phyloP scores from a whole-genome alignment of 805 yeast genomes.

The Candida multigemmis region DNA sequence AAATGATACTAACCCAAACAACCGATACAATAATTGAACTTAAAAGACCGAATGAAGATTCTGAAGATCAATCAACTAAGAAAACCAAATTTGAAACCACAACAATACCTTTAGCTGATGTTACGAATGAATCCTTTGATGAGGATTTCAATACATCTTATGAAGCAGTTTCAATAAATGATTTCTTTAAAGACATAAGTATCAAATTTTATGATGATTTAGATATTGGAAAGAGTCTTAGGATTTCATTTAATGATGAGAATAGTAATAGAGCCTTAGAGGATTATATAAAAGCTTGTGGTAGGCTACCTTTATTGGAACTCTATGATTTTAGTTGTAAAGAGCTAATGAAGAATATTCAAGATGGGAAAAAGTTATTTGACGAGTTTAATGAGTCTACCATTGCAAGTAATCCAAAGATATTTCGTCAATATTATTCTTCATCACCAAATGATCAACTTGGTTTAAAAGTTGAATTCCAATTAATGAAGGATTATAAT shows the following conservation, averaged over 20 bases:
- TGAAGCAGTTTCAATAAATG: conserved; percentile 23
- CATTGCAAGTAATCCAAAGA: conserved; percentile 35
- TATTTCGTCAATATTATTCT: conserved; percentile 40
- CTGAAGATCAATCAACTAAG: too few species aligned
- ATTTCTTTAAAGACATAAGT: conserved; percentile 30
- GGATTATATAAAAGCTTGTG: conserved; percentile 31
- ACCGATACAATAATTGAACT: too few species aligned
- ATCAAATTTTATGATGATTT: conserved; percentile 39
- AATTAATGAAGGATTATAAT: conserved; percentile 40
- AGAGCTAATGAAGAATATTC: conserved; percentile 42
- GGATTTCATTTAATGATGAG: conserved; percentile 8
- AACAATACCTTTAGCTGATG: conserved; percentile 18
- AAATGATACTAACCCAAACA: neutral
- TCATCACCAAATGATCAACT: conserved; percentile 28
- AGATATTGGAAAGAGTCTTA: conserved; percentile 20
- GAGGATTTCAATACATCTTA: conserved; percentile 15
- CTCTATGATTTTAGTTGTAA: conserved; percentile 45
- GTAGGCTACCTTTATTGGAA: conserved; percentile 35
- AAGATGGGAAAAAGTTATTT: conserved; percentile 39
- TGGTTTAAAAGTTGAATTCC: conserved; percentile 39
- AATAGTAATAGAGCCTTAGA: conserved; percentile 7
- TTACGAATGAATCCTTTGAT: conserved; percentile 6
- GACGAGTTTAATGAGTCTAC: conserved; percentile 40
- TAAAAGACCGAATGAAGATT: too few species aligned
- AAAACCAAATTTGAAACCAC: too few species aligned